Evolutionary conservation across 495 filamentous ascomycete genomes (phyloP), one percentile per base, ranked within the genome.

Genomic region (Neurospora pannonica): DNA sequence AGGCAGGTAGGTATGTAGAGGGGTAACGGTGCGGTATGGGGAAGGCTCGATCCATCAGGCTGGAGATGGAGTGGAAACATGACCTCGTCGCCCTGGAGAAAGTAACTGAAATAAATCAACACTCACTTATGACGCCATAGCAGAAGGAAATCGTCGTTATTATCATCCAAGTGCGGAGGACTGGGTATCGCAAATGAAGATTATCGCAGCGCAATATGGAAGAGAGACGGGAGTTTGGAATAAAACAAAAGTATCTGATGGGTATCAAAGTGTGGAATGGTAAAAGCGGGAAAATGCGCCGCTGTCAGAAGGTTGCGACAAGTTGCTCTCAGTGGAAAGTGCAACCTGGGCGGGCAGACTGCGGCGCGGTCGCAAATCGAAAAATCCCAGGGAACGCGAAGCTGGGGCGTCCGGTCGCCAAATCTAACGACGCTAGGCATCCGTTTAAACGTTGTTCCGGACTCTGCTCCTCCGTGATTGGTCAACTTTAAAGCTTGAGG

Each of bases 371-470:
- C 38, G 34, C 70, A 75, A 74, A 72, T 62, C 74, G 71, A 79
- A 78, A 81, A 82, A 78, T 78, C 76, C 76, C 75, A 78, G 75
- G 60, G 43, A 71, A 38, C 76, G 73, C 70, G 70, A 72, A 77
- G 76, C 75, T 76, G 78, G 81, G 80, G 72, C 42, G 28, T 75
- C 74, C 77, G 19, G 76, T 74, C 78, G 76, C 79, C 76, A 79
- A 82, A 79, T 74, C 78, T 54, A 78, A 77, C 2, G 10, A 74
- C 79, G 77, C 79, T 81, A 82, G 79, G 81, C 70, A 48, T 28
- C 69, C 28, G 81, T 38, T 77, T 70, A 37, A 80, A 43, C 34
- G 37, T 72, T 78, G 5, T 71, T 78, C 76, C 80, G 77, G 4
- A 15, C 17, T 38, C 8, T 19, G 5, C 5, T 0, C 0, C 13